Base-by-base conservation (phyloP, 2,329 filamentous ascomycete species). In the Raffaelea ambrosiae region DNA sequence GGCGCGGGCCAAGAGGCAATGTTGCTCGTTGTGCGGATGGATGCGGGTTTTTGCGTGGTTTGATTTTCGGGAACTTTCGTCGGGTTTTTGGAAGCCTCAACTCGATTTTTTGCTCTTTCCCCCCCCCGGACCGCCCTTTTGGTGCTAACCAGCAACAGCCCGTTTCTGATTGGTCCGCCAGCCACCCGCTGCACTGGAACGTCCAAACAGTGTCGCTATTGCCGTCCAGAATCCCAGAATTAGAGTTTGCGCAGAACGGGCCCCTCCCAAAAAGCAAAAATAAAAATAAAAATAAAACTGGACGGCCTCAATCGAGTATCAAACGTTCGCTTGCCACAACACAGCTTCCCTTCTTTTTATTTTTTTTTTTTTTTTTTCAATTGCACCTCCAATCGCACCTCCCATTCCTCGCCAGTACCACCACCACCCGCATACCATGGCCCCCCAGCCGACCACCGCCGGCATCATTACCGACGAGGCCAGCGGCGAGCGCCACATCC, bases 401-500 rank as follows among this genome's bases (percentile, higher is more conserved):
- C 26, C 26, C 26, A 29, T 13, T 7, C 26, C 7, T 7, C 7
- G 13, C 26, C 35, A 38, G 16, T 38, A 8, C 35, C 9, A 33
- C 31, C 31, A 33, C 31, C 31, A 33, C 16, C 31, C 31, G 9
- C 9, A 33, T 16, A 42, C 22, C 3, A 50, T 47, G 52, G 16
- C 49, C 2, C 40, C 51, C 33, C 44, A 51, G 43, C 50, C 53
- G 16, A 52, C 54, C n/a, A 81, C 77, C 44, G 73, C 87, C 38
- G 86, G 86, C 56, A 91, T 91, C 61, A 84, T 91, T 58, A 84
- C 84, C 46, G 83, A 90, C 62, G 77, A 82, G 44, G 64, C 66
- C 53, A 86, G 80, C 56, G 94, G 93, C 61, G 80, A 89, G 61
- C 86, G 90, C 40, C 84, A 89, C 58, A 97, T 98, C 49, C 93